Percentiles rank a stretch among this genome's conserved stretches.
These are phyloP conservation scores for Raphanus hybrid DNA, from an alignment of 441 rosid genomes.

Conservation along the genomic window DNA sequence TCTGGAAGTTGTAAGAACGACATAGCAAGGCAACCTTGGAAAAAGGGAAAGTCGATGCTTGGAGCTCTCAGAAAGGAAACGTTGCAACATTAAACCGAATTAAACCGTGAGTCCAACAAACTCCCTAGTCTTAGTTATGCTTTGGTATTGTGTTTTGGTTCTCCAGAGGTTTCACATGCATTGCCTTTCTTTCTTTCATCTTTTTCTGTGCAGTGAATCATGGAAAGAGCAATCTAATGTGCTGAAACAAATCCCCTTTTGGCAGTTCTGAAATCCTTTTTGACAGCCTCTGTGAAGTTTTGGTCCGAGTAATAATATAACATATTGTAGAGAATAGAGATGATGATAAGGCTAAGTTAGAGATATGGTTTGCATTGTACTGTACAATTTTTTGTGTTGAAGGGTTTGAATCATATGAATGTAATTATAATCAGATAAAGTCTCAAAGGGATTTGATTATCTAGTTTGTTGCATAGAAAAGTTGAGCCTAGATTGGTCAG, in stretches of 20 bases:
- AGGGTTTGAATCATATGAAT: conserved; percentile 19
- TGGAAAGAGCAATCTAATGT: conserved; percentile 63
- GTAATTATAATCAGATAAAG: neutral
- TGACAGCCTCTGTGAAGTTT: conserved; percentile 71
- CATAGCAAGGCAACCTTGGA: conserved; percentile 24
- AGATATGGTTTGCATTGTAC: conserved; percentile 19
- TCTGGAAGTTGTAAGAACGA: conserved; percentile 40
- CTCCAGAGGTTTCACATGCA: conserved; percentile 6
- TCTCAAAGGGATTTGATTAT: neutral
- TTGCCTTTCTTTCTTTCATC: neutral
- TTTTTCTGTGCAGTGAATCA: conserved; percentile 64
- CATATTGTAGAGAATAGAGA: conserved; percentile 18
- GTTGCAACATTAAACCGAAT: conserved; percentile 68
- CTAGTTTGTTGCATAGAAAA: conserved; percentile 10
- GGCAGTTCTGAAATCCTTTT: conserved; percentile 58
- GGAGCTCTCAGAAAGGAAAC: conserved; percentile 45
- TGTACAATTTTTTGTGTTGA: conserved; percentile 29
- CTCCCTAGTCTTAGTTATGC: conserved; percentile 1
- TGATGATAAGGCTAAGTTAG: no score
- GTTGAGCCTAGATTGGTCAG: neutral
- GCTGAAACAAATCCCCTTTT: conserved; percentile 56
- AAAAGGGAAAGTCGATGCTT: conserved; percentile 41
- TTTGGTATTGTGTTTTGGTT: conserved; percentile 25
- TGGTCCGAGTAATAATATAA: conserved; percentile 58
- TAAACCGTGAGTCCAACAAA: conserved; percentile 64